Evolutionary conservation across 164 flowering plant species (phyloP).

Genomic region (Chloranthus sessilifolius): DNA sequence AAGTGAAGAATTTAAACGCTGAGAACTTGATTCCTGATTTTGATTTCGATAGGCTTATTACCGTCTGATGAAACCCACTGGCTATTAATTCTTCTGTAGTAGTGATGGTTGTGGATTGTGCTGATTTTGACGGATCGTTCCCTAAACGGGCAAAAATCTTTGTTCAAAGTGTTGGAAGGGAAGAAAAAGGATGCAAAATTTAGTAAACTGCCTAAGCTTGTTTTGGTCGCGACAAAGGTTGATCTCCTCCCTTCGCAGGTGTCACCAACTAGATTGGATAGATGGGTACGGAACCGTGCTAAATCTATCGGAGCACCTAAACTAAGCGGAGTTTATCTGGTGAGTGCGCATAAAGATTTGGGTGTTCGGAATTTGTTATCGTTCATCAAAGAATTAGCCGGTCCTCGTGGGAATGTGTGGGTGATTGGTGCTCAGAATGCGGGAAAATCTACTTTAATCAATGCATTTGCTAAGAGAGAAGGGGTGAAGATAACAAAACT

Average conservation of each 20-base stretch:
- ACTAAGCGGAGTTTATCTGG: constrained; percentile 78
- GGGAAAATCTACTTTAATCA: constrained; percentile 88
- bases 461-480: constrained; percentile 74
- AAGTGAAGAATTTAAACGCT: constrained; percentile 72
- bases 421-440: constrained; percentile 97
- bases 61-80: constrained; percentile 65
- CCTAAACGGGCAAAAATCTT: constrained; percentile 80
- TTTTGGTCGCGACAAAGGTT: constrained; percentile 89
- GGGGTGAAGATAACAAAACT: constrained; percentile 67
- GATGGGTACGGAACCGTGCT: constrained; percentile 91
- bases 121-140: constrained; percentile 95
- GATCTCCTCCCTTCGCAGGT: constrained; percentile 90
- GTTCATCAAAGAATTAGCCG: constrained; percentile 76
- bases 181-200: constrained; percentile 32
- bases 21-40: constrained; percentile 97
- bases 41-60: constrained; percentile 79
- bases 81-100: constrained; percentile 66
- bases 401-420: constrained; percentile 98
- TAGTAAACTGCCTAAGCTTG: constrained; percentile 68
- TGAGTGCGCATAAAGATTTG: constrained; percentile 82
- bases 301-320: constrained; percentile 83
- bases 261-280: constrained; percentile 83
- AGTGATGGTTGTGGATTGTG: constrained; percentile 95
- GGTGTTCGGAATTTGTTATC: constrained; percentile 80
- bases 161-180: constrained; percentile 68